Evolutionary conservation across 1,139 yeast species (phyloP).

Genomic region (Hansenula anomala): DNA sequence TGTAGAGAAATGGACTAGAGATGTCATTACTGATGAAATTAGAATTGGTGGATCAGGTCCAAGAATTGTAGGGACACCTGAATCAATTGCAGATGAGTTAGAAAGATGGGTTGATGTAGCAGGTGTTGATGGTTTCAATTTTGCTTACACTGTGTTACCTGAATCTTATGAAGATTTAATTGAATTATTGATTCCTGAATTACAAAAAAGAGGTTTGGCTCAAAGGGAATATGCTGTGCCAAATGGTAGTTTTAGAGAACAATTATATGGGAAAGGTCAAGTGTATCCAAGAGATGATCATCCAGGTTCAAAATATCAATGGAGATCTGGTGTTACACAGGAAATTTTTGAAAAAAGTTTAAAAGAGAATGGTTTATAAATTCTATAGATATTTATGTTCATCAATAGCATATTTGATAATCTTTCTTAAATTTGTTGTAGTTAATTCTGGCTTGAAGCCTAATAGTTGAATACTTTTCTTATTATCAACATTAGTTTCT

Average conservation of each 20-base stretch:
- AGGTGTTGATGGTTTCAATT: slow-evolving; percentile 31
- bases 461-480: background rate
- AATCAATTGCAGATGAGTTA: slow-evolving; percentile 26
- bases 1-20: slow-evolving; percentile 23
- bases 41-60: slow-evolving; percentile 30
- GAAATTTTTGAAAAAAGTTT: slow-evolving; percentile 27
- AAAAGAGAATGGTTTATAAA: slow-evolving; percentile 2
- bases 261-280: slow-evolving; percentile 3
- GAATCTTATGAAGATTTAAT: slow-evolving; percentile 29
- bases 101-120: slow-evolving; percentile 29
- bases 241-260: slow-evolving; percentile 12
- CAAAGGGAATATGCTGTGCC: slow-evolving; percentile 25
- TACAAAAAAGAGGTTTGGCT: slow-evolving; percentile 26
- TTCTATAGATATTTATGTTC: too few species aligned
- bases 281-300: slow-evolving; percentile 16
- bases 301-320: slow-evolving; percentile 33
- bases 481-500: background rate
- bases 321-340: slow-evolving; percentile 30
- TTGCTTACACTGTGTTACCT: slow-evolving; percentile 27
- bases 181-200: slow-evolving; percentile 27
- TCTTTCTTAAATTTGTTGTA: background rate
- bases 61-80: slow-evolving; percentile 25
- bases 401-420: background rate
- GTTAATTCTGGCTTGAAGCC: background rate
- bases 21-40: slow-evolving; percentile 19